Base-by-base conservation (phyloP, 1,284 basidiomycete species). In the Fomitopsis palustris region DNA sequence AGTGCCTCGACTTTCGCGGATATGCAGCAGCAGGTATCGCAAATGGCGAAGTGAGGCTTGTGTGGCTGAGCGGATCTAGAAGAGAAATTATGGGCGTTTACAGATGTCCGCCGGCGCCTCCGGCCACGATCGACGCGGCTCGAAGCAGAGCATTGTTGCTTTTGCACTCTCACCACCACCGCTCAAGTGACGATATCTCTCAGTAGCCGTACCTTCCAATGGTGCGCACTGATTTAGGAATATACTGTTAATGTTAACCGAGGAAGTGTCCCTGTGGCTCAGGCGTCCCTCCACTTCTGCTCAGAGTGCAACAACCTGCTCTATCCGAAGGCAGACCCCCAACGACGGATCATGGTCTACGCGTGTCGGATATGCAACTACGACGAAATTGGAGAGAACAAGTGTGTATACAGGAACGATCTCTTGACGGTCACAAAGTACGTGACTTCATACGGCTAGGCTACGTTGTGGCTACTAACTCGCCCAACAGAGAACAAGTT, bases 271-370 rank as follows among this genome's bases (percentile, higher is more conserved):
- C 8, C 12, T 37, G 35, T 37, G 35, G 35, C 35, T 37, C 12
- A 90, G 88, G 84, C 88, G 4, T 90, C 90, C 1, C 83, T 94
- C 37, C 88, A 92, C 70, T 95, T 94, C 74, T 95, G 93, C 70
- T 87, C 87, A 45, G 92, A 95, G 79, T 95, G 93, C 80, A 97
- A 96, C 80, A 97, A 98, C 74, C 83, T 98, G 41, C 81, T 98
- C 53, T 96, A 96, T 72, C 95, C 95, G 25, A 87, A 94, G 78
- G 93, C 92, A 33, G 95, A 98, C 74, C 87, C 87, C 62, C 83
- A 89, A 64, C 88, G 94, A 53, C 85, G 92, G 58, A 86, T 92
- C 55, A 90, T 99, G 80, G 86, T 96, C 59, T 96, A 95, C 69
- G 92, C 90, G 3, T 99, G 96, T 75, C 85, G 95, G 52, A 98